Evolutionary conservation across 2,329 filamentous ascomycete species (phyloP).

Genomic region (Curvularia verruculosa): DNA sequence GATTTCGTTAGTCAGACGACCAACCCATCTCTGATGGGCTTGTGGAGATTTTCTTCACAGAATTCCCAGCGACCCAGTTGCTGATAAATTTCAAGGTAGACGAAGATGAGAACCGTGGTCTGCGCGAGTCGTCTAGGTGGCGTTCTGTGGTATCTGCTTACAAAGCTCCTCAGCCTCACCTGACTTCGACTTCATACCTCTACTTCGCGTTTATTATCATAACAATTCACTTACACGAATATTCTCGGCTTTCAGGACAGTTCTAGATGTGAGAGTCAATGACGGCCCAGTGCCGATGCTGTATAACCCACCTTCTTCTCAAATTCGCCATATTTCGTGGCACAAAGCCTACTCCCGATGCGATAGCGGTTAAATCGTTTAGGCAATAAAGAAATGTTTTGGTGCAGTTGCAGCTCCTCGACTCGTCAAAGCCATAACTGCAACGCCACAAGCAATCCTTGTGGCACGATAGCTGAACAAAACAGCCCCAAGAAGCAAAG

Average conservation of each 20-base stretch:
- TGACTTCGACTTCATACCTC: too few relatives aligned
- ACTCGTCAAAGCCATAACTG: background rate
- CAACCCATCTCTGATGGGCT: too few relatives aligned
- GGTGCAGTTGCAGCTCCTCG: background rate
- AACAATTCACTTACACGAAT: background rate
- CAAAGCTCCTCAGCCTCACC: background rate
- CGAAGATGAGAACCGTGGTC: background rate
- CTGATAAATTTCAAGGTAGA: background rate
- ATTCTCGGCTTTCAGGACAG: background rate
- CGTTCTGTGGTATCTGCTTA: too few relatives aligned
- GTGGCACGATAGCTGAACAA: background rate
- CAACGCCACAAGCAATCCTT: background rate
- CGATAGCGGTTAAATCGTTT: background rate
- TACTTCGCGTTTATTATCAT: background rate
- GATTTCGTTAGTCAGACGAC: too few relatives aligned
- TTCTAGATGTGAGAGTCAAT: background rate
- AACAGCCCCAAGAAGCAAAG: background rate
- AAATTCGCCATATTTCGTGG: background rate
- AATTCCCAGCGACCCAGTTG: background rate
- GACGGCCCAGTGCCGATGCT: background rate
- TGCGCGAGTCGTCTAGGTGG: too few relatives aligned
- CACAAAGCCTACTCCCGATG: background rate
- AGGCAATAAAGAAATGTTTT: background rate
- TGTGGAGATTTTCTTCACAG: background rate
- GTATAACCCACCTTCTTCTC: background rate